Evolutionary conservation across 345 rosid species (phyloP), one percentile per base, ranked within the genome.

Genomic region (Arabis hirsuta): DNA sequence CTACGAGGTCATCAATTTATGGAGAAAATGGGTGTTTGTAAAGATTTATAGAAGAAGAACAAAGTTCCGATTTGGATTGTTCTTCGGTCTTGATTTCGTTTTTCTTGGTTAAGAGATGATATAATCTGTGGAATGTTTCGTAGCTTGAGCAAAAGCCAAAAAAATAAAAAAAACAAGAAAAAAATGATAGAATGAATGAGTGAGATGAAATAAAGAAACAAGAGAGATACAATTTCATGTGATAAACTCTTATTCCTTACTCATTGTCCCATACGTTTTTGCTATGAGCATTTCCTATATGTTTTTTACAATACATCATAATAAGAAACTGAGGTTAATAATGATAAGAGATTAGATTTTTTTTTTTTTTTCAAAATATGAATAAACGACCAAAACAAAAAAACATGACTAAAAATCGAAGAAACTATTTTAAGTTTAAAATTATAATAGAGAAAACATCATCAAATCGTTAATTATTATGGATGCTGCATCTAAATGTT

Each of bases 1-100:
- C n/a, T n/a, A n/a, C n/a, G n/a, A n/a, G n/a, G n/a, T n/a, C n/a
- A n/a, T n/a, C n/a, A n/a, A n/a, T n/a, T n/a, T n/a, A 63, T 64
- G 36, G 45, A 70, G 60, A 76, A 69, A 59, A 43, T 51, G 46
- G 20, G n/a, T n/a, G 20, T 65, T 65, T 34, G 43, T 12, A 67
- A 67, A 59, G 64, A 61, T 14, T 7, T 11, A 61, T 44, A 54
- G n/a, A 32, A 22, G 29, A 64, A 55, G 55, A 55, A 64, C 57
- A 24, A 24, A 13, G 20, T 32, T 63, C 5, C 24, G n/a, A 12
- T 44, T 55, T 62, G 48, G 62, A 62, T 38, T 47, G 32, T 47
- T 32, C 16, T 4, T 67, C 52, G 19, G 62, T 71, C 36, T 36
- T 12, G 4, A 36, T 32, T 41, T 27, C 60, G 31, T 26, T 59